These are phyloP conservation scores for Neurospora hispaniola DNA, from an alignment of 495 filamentous ascomycete species.

Conservation along the genomic window DNA sequence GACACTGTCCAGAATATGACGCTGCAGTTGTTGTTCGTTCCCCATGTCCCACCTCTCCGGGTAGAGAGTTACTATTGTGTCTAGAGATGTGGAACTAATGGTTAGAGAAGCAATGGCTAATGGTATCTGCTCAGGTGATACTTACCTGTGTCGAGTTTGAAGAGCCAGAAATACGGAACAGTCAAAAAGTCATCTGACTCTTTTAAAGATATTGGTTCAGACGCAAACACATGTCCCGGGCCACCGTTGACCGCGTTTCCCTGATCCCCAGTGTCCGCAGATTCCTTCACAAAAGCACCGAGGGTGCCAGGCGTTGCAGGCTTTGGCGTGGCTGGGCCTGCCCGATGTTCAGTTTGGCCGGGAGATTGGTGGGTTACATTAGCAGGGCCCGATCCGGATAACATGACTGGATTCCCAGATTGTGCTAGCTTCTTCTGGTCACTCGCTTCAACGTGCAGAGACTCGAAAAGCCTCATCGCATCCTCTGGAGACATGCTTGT, in stretches of 20 bases:
- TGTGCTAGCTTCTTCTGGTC: background rate
- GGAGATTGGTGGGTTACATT: background rate
- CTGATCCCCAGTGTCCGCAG: background rate
- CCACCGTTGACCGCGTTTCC: fast-evolving
- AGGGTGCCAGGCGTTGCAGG: background rate
- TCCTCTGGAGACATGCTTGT: background rate
- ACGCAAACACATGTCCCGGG: background rate
- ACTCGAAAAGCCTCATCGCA: background rate
- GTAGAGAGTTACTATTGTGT: slow-evolving; percentile 5
- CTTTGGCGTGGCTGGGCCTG: background rate
- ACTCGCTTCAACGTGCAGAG: background rate
- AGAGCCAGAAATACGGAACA: slow-evolving; percentile 8
- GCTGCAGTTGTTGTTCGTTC: background rate
- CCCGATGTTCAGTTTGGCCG: background rate
- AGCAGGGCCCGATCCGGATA: background rate
- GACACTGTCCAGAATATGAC: slow-evolving; percentile 1
- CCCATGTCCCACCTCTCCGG: background rate
- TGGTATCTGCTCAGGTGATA: background rate
- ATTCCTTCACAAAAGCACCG: background rate
- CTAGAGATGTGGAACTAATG: background rate
- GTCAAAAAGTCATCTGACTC: slow-evolving; percentile 5
- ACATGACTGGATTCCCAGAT: background rate
- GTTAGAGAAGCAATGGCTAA: background rate
- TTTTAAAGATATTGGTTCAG: background rate
- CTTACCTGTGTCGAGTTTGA: slow-evolving; percentile 2